Conservation (phyloP, 768 basidiomycete genomes). For the Gymnopilus junonius region DNA sequence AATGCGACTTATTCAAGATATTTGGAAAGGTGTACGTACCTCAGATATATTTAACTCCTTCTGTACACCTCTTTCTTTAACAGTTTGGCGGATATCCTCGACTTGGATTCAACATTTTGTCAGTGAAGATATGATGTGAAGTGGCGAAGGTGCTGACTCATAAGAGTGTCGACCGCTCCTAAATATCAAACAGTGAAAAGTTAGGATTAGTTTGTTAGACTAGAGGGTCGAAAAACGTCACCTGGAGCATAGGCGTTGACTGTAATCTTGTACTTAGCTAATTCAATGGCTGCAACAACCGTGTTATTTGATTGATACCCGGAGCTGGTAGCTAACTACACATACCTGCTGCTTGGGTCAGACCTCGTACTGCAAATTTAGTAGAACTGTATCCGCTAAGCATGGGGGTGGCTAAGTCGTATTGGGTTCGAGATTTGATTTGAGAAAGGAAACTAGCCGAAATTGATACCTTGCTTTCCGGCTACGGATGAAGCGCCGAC, state of each 20-base stretch:
- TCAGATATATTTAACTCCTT: too few relatives aligned
- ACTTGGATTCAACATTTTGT: background rate
- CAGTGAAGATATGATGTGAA: background rate
- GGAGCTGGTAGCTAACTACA: background rate
- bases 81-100: slow-evolving; percentile 1
- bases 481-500: slow-evolving; percentile 46
- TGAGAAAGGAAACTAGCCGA: too few relatives aligned
- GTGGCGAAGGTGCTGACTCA: slow-evolving; percentile 10
- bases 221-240: too few relatives aligned
- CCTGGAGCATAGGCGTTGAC: slow-evolving; percentile 41
- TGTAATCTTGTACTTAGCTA: slow-evolving; percentile 30
- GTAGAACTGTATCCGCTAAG: slow-evolving; percentile 33
- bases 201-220: too few relatives aligned
- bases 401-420: too few relatives aligned
- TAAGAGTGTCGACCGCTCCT: slow-evolving; percentile 18
- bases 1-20: too few relatives aligned
- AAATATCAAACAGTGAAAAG: background rate
- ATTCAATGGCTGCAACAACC: slow-evolving; percentile 16
- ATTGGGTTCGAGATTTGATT: too few relatives aligned
- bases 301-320: background rate
- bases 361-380: slow-evolving; percentile 45
- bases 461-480: slow-evolving; percentile 40
- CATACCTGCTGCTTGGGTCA: slow-evolving; percentile 44
- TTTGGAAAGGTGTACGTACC: slow-evolving; percentile 15
- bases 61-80: background rate